A percentile compares a stretch with the other conserved stretches of the same genome.
These are phyloP conservation scores for Hirsutella rhossiliensis DNA, from an alignment of 2,329 filamentous ascomycete species.

Conservation along the genomic window DNA sequence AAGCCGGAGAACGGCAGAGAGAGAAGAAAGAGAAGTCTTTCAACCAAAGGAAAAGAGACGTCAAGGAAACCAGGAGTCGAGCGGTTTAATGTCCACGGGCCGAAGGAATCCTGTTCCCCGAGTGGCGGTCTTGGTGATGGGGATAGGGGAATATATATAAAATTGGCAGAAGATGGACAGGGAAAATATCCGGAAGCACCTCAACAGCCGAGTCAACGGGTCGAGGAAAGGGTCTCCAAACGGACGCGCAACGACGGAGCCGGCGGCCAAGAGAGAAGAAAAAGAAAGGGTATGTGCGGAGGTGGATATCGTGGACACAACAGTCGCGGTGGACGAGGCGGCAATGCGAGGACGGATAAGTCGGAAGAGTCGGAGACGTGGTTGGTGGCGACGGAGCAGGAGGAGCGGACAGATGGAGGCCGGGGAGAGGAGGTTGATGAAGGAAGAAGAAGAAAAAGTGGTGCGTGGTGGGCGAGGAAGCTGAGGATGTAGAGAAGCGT, in stretches of 20 bases:
- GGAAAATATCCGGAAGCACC: conserved; percentile 4
- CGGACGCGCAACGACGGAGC: neutral
- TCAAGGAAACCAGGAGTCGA: neutral
- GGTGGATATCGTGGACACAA: too few relatives aligned
- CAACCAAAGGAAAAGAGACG: neutral
- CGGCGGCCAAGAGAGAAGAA: neutral
- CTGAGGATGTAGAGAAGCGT: neutral
- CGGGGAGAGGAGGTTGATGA: neutral
- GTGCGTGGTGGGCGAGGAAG: conserved; percentile 14
- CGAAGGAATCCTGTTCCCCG: conserved; percentile 1
- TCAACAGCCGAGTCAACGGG: conserved; percentile 39
- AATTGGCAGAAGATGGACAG: neutral
- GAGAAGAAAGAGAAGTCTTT: neutral
- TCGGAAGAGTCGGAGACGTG: too few relatives aligned
- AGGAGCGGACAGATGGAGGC: too few relatives aligned
- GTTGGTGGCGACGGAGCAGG: neutral
- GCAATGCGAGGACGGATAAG: too few relatives aligned
- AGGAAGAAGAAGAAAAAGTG: conserved; percentile 21
- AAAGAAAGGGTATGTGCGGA: neutral
- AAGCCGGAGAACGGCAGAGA: neutral
- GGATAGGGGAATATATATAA: neutral
- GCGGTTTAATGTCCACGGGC: neutral
- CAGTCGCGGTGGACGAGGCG: neutral
- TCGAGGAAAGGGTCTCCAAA: conserved; percentile 18
- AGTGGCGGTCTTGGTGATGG: neutral